Conservation (phyloP, 163 green algal species). For the Scenedesmus sp. region DNA sequence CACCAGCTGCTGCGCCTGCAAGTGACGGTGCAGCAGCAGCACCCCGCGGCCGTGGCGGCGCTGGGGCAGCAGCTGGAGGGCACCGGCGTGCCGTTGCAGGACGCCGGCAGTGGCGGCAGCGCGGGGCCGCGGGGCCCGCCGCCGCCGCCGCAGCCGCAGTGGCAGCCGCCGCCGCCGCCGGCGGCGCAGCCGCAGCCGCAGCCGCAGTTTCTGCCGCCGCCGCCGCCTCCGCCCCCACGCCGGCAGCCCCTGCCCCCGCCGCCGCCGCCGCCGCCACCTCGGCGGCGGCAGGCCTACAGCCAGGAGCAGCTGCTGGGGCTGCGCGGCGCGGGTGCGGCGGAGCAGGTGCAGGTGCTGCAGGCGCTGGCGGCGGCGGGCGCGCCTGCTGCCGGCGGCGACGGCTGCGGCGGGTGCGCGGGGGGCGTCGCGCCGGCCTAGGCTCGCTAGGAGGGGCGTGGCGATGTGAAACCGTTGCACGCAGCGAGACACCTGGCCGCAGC, state of each 20-base stretch:
- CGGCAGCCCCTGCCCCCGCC: background rate
- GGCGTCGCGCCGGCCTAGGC: too few species aligned
- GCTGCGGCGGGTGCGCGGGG: too few species aligned
- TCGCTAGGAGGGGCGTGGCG: too few species aligned
- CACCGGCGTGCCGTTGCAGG: background rate
- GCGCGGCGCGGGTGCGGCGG: too few species aligned
- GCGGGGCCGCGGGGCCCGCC: background rate
- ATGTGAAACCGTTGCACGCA: too few species aligned
- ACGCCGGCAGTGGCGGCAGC: background rate
- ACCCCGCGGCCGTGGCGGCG: too few species aligned
- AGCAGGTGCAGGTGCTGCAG: background rate
- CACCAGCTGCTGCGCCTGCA: background rate
- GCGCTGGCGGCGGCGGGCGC: too few species aligned
- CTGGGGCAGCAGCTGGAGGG: conserved; percentile 6
- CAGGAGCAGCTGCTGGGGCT: conserved; percentile 14
- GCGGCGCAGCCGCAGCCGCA: background rate
- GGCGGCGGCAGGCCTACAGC: background rate
- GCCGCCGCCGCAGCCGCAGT: background rate
- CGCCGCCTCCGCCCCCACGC: background rate
- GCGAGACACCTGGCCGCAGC: too few species aligned
- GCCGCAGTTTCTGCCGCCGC: conserved; percentile 4
- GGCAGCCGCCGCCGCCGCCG: background rate
- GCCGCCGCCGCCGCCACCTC: background rate
- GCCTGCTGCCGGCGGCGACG: too few species aligned
- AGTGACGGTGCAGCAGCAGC: background rate